Evolutionary conservation across 2,329 filamentous ascomycete species (phyloP).

Genomic region (Botrytis tulipae): DNA sequence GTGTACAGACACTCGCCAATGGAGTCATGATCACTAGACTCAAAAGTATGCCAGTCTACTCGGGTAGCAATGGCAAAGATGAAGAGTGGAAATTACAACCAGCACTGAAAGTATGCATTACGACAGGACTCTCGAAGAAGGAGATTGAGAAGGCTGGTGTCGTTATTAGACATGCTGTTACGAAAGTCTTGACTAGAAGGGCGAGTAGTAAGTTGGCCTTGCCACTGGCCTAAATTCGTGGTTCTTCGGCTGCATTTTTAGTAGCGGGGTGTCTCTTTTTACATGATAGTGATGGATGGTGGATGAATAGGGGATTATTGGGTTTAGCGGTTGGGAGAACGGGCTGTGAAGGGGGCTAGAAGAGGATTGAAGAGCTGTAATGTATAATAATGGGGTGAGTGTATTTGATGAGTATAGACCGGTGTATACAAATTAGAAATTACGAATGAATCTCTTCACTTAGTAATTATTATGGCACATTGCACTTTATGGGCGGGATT

Average conservation of each 20-base stretch:
- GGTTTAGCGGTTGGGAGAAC: background rate
- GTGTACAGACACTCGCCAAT: constrained; percentile 70
- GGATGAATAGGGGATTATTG: background rate
- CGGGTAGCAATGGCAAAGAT: constrained; percentile 64
- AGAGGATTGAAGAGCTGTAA: background rate
- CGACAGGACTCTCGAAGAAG: constrained; percentile 83
- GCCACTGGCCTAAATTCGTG: constrained; percentile 37
- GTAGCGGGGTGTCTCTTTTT: background rate
- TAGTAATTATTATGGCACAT: background rate
- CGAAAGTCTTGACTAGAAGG: constrained; percentile 78
- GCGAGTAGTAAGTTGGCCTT: constrained; percentile 47
- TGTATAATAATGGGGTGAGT: constrained; percentile 1
- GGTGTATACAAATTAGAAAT: background rate
- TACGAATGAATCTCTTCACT: background rate
- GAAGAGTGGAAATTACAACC: constrained; percentile 69
- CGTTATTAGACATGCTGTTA: constrained; percentile 86
- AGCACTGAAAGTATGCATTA: constrained; percentile 88
- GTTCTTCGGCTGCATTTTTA: background rate
- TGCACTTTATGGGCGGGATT: background rate
- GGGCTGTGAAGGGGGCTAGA: background rate
- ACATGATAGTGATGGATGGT: constrained; percentile 6
- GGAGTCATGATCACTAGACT: constrained; percentile 85
- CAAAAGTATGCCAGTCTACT: constrained; percentile 70
- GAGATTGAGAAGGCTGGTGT: constrained; percentile 93
- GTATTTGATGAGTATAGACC: background rate